phyloP scores from a whole-genome alignment of 1,284 basidiomycete genomes.

The Mrakiaceae sp. region DNA sequence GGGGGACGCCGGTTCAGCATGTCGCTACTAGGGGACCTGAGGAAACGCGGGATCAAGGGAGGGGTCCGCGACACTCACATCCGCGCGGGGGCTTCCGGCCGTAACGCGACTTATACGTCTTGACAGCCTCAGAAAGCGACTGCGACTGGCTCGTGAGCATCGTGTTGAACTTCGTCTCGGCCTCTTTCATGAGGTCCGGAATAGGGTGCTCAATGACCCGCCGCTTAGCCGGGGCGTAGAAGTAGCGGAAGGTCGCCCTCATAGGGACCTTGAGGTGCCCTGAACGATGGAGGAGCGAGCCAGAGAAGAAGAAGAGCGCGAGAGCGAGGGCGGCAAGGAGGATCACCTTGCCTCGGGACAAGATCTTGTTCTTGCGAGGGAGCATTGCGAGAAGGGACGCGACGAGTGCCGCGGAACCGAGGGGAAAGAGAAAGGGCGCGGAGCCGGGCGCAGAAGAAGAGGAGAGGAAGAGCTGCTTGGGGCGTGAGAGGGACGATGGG shows the following conservation, averaged over 20 bases:
- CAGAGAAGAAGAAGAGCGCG: slow-evolving; percentile 25
- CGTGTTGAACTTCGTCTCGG: slow-evolving; percentile 52
- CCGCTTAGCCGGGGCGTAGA: slow-evolving; percentile 18
- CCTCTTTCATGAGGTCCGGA: slow-evolving; percentile 64
- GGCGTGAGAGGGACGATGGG: no score
- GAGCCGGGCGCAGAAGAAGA: no score
- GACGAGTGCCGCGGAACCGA: no score
- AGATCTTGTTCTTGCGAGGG: no score
- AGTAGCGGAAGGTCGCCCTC: slow-evolving; percentile 1
- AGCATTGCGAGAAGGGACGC: no score
- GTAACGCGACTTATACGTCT: slow-evolving; percentile 68
- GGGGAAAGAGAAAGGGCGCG: no score
- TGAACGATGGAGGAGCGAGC: slow-evolving; percentile 21
- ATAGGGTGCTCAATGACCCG: slow-evolving; percentile 57
- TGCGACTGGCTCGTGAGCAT: slow-evolving; percentile 62
- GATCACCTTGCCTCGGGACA: no score
- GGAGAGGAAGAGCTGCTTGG: no score
- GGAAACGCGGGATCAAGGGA: no score
- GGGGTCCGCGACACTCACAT: slow-evolving; percentile 27
- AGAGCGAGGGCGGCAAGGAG: slow-evolving; percentile 26
- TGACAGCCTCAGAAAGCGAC: slow-evolving; percentile 58
- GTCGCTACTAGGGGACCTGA: no score
- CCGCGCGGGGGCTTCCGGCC: slow-evolving; percentile 68
- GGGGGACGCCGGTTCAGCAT: no score
- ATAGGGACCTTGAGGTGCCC: slow-evolving; percentile 3